Evolutionary conservation across 2,329 filamentous ascomycete genomes (phyloP).

Genomic region (Aspergillus calidoustus): DNA sequence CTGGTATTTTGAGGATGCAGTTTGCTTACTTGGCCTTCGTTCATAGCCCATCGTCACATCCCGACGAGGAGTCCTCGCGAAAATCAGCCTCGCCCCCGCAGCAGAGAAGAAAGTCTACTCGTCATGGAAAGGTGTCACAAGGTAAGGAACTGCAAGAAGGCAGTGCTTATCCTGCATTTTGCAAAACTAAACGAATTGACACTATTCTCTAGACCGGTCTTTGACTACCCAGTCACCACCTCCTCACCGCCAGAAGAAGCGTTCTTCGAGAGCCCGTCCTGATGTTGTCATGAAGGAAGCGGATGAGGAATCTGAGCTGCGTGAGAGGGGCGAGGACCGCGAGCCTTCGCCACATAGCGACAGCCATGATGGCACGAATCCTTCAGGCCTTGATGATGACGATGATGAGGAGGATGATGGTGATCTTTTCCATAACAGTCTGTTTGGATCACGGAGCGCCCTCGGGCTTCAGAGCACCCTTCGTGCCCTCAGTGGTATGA

Average conservation of each 20-base stretch:
- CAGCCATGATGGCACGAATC: conserved; percentile 66
- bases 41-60: conserved; percentile 65
- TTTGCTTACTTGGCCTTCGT: conserved; percentile 24
- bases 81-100: conserved; percentile 61
- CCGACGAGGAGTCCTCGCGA: conserved; percentile 65
- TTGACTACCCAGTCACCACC: conserved; percentile 39
- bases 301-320: conserved; percentile 56
- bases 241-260: conserved; percentile 59
- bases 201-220: conserved; percentile 36
- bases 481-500: conserved; percentile 86
- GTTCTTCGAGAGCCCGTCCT: conserved; percentile 58
- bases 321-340: conserved; percentile 52
- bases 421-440: conserved; percentile 63
- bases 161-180: not conserved
- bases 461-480: conserved; percentile 78
- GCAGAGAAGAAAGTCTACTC: conserved; percentile 73
- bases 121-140: conserved; percentile 68
- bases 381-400: conserved; percentile 58
- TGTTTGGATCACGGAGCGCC: conserved; percentile 68
- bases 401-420: conserved; percentile 64
- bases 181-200: conserved; percentile 13
- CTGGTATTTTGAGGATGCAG: conserved; percentile 20
- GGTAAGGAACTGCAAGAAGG: conserved; percentile 40
- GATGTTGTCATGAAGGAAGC: conserved; percentile 74
- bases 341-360: conserved; percentile 65